These are phyloP conservation scores for Neocatenulostroma microsporum DNA, from an alignment of 2,329 filamentous ascomycete genomes.

Conservation along the genomic window DNA sequence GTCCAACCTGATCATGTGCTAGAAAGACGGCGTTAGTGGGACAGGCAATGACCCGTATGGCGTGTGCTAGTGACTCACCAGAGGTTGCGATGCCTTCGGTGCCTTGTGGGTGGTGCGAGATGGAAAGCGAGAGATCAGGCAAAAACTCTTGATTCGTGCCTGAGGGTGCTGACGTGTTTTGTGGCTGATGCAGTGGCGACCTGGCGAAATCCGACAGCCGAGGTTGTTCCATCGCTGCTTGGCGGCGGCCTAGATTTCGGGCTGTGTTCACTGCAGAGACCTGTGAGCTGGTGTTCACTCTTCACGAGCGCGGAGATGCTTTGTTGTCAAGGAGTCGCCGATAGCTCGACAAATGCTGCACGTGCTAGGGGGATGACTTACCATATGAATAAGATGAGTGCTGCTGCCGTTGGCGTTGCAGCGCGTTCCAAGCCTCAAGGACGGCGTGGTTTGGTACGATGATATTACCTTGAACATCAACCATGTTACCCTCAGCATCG, in stretches of 20 bases:
- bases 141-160: too few relatives aligned
- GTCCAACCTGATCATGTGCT: slow-evolving; percentile 5
- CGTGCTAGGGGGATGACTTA: slow-evolving; percentile 1
- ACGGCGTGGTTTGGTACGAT: slow-evolving; percentile 8
- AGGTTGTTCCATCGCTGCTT: too few relatives aligned
- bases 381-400: slow-evolving; percentile 7
- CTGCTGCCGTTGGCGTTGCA: slow-evolving; percentile 8
- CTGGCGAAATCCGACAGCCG: neutral
- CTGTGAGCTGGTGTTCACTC: too few relatives aligned
- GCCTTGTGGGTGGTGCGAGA: neutral
- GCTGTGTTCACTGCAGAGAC: too few relatives aligned
- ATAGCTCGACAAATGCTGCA: too few relatives aligned
- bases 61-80: too few relatives aligned
- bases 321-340: slow-evolving; percentile 1
- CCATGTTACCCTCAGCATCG: slow-evolving; percentile 12
- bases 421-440: too few relatives aligned
- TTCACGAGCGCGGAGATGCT: too few relatives aligned
- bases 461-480: slow-evolving; percentile 8
- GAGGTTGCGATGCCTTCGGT: neutral
- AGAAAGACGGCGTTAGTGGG: slow-evolving; percentile 3
- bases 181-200: neutral
- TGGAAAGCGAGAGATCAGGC: neutral
- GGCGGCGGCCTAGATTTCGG: too few relatives aligned
- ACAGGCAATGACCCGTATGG: slow-evolving; percentile 3
- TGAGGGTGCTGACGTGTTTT: too few relatives aligned